Evolutionary conservation across 139 green algal species (phyloP), one percentile per base, ranked within the genome.

Genomic region (Tetraselmis striata): DNA sequence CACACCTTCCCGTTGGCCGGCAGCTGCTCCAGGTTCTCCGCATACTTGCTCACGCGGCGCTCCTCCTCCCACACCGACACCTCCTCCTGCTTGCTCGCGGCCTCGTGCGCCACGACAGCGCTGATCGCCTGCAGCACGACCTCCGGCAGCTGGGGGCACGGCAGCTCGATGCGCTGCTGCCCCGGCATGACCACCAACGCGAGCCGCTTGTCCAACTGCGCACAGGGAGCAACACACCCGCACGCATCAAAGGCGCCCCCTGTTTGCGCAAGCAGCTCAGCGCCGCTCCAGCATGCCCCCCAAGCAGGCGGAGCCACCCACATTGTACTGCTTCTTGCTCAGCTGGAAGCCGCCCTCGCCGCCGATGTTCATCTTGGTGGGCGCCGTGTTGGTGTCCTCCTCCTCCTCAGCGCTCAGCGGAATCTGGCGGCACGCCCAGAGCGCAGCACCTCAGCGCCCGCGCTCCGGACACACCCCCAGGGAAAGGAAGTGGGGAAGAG

Each of bases 61-160:
- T 97, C 91, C 83, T 97, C 95, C 88, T 95, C 90, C 91, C 94
- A 98, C 24, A 90, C 87, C 1, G 90, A 84, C 59, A 91, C 86
- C 26, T 87, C 79, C 79, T 95, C 87, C 77, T 93, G 84, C 32
- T 80, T 79, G 75, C 84, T 89, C 0, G 90, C 94, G 28, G 90
- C 91, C 76, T 95, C 91, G 85, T 97, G 92, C 28, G 84, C 82
- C 83, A 81, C 31, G 0, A 95, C 85, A 1, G 88, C 90, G 0
- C 86, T 81, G 18, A 96, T 88, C 22, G 90, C 87, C 28, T 91
- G 81, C 30, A 94, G 83, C n/a, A 98, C 89, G 11, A 91, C 30
- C 84, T 94, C 90, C 2, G 95, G 94, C 77, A 98, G 89, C 18
- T 94, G 90, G 0, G 86, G 80, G 85, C 91, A 95, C 11, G 95